A percentile compares a stretch with the other conserved stretches of the same genome.
Evolutionary conservation across 768 basidiomycete genomes (phyloP).

Genomic region (Trametes sanguinea): DNA sequence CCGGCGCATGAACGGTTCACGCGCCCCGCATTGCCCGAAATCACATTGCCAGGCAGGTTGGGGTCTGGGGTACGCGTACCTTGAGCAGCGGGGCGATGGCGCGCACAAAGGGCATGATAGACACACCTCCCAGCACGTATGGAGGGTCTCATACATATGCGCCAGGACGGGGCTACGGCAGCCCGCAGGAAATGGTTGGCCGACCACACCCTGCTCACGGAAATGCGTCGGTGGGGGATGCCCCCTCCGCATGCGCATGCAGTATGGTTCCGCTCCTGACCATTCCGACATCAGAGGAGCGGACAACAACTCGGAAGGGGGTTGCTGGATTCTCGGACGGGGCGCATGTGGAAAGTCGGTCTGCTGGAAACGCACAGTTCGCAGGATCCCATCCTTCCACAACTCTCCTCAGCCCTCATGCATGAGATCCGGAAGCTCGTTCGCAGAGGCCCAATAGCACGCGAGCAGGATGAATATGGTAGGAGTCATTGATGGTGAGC

Average conservation of each 20-base stretch:
- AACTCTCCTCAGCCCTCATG: too few species aligned
- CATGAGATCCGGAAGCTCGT: too few species aligned
- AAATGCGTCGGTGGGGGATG: constrained; percentile 6
- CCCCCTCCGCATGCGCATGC: neutral
- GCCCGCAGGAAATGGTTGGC: constrained; percentile 1
- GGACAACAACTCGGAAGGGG: too few species aligned
- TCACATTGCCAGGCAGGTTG: neutral
- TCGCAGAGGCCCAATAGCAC: too few species aligned
- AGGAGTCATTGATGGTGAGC: too few species aligned
- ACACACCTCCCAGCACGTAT: neutral
- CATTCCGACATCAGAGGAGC: too few species aligned
- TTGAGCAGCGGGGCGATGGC: neutral
- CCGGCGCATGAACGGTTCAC: neutral
- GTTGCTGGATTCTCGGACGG: too few species aligned
- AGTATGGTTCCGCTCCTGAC: neutral
- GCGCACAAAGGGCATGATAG: neutral
- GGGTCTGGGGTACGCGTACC: constrained; percentile 6
- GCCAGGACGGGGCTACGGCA: neutral
- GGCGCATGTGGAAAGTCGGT: too few species aligned
- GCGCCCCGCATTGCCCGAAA: constrained; percentile 4
- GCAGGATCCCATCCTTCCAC: too few species aligned
- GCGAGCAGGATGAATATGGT: too few species aligned
- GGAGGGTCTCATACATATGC: neutral
- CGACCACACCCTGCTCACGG: neutral
- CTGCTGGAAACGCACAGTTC: too few species aligned